Evolutionary conservation across 2,329 filamentous ascomycete genomes (phyloP).

Genomic region (Pseudogymnoascus sp.): DNA sequence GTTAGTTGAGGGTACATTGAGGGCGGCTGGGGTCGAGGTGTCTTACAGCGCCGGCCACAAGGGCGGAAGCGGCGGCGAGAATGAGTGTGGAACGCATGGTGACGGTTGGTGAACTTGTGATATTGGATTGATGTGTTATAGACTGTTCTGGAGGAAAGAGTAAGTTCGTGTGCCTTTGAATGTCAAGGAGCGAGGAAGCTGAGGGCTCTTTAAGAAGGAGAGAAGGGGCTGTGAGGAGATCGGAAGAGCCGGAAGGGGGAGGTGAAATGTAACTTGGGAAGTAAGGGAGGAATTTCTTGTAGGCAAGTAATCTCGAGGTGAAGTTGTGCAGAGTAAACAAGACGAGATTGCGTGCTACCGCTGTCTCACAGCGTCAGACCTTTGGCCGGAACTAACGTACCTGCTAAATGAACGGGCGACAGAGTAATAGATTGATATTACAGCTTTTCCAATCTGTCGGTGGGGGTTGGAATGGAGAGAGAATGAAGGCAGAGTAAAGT

Average conservation of each 20-base stretch:
- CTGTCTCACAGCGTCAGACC: neutral
- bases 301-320: neutral
- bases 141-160: neutral
- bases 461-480: neutral
- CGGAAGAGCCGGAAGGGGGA: neutral
- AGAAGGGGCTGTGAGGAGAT: neutral
- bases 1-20: neutral
- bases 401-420: neutral
- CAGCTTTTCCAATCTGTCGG: neutral
- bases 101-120: neutral
- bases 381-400: neutral
- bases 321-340: neutral
- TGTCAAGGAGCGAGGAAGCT: neutral
- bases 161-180: neutral
- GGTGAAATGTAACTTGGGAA: neutral
- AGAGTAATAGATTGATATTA: neutral
- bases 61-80: neutral
- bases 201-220: neutral
- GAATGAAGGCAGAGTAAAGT: neutral
- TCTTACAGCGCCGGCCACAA: neutral
- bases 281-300: neutral
- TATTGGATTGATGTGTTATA: neutral
- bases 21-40: neutral
- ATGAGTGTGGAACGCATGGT: constrained; percentile 3
- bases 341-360: neutral